Percentiles rank a stretch among this genome's conserved stretches.
These are phyloP conservation scores for Galium porrigens DNA, from an alignment of 305 asterid species.

Conservation along the genomic window DNA sequence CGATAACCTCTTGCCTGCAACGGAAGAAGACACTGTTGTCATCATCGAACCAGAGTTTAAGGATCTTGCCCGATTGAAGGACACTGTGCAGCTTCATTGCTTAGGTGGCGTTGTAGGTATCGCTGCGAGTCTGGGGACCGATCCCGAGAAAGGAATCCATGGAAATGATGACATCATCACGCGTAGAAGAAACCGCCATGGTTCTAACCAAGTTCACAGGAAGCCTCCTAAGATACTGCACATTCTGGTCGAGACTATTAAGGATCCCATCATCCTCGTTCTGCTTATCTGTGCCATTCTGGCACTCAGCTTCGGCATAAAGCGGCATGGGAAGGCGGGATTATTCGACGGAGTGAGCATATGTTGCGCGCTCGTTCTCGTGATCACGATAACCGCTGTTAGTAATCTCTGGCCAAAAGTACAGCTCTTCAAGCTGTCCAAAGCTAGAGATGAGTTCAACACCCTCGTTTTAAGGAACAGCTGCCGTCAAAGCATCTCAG, in stretches of 20 bases:
- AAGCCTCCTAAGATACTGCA: slow-evolving; percentile 6
- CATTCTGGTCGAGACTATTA: slow-evolving; percentile 8
- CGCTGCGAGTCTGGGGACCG: not conserved
- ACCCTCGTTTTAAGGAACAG: slow-evolving; percentile 19
- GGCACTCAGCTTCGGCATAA: slow-evolving; percentile 18
- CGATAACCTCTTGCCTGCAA: slow-evolving; percentile 6
- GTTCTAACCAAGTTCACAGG: slow-evolving; percentile 12
- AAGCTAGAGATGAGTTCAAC: slow-evolving; percentile 6
- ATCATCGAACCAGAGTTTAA: slow-evolving; percentile 9
- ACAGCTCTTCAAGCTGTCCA: slow-evolving; percentile 15
- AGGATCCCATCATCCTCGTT: slow-evolving; percentile 20
- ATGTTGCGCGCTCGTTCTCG: slow-evolving; percentile 15
- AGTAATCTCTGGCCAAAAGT: slow-evolving; percentile 17
- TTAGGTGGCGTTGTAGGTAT: slow-evolving; percentile 15
- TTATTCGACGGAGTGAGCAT: slow-evolving; percentile 23
- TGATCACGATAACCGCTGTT: slow-evolving; percentile 12
- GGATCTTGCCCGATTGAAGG: slow-evolving; percentile 12
- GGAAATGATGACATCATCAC: slow-evolving; percentile 7
- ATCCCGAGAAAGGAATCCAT: slow-evolving; percentile 15
- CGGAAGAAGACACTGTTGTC: not conserved
- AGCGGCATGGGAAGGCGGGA: slow-evolving; percentile 17
- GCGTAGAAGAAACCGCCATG: slow-evolving; percentile 7
- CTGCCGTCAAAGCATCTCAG: slow-evolving; percentile 1
- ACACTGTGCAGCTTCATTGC: not conserved
- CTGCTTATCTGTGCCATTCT: slow-evolving; percentile 13